Conservation (phyloP, 2,329 filamentous ascomycete species). For the Phyllosticta citriasiana region DNA sequence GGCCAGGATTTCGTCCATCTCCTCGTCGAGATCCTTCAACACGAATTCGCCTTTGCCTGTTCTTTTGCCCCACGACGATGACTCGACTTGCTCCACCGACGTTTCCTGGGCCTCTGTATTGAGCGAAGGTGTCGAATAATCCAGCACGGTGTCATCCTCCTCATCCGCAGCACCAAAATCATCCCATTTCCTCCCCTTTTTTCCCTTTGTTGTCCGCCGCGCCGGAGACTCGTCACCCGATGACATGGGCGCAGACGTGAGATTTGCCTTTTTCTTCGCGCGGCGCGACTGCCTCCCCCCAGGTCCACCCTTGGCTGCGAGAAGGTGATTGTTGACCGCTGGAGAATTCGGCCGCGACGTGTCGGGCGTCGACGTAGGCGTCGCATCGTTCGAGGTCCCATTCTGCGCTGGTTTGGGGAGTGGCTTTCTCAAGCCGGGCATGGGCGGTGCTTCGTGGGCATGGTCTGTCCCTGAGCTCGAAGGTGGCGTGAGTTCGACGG, state of each 20-base stretch:
- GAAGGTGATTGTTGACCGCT: slow-evolving; percentile 49
- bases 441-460: slow-evolving; percentile 41
- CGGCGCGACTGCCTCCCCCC: slow-evolving; percentile 70
- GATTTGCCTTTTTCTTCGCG: slow-evolving; percentile 55
- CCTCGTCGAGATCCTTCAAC: slow-evolving; percentile 83
- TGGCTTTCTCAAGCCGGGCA: slow-evolving; percentile 43
- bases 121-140: slow-evolving; percentile 68
- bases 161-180: slow-evolving; percentile 81
- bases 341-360: slow-evolving; percentile 74
- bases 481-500: slow-evolving; percentile 37
- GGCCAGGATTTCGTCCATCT: slow-evolving; percentile 82
- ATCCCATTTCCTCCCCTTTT: slow-evolving; percentile 88
- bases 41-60: slow-evolving; percentile 88
- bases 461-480: slow-evolving; percentile 40
- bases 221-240: slow-evolving; percentile 71
- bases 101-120: slow-evolving; percentile 35
- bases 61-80: slow-evolving; percentile 73
- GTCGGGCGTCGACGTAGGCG: slow-evolving; percentile 60
- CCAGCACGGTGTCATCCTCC: slow-evolving; percentile 66
- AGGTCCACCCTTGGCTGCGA: slow-evolving; percentile 61
- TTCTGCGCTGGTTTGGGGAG: slow-evolving; percentile 46
- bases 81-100: slow-evolving; percentile 62
- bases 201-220: slow-evolving; percentile 48
- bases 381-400: slow-evolving; percentile 53
- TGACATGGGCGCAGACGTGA: slow-evolving; percentile 52